Base-by-base conservation (phyloP, 2,329 filamentous ascomycete genomes). In the Daldinia sp. region DNA sequence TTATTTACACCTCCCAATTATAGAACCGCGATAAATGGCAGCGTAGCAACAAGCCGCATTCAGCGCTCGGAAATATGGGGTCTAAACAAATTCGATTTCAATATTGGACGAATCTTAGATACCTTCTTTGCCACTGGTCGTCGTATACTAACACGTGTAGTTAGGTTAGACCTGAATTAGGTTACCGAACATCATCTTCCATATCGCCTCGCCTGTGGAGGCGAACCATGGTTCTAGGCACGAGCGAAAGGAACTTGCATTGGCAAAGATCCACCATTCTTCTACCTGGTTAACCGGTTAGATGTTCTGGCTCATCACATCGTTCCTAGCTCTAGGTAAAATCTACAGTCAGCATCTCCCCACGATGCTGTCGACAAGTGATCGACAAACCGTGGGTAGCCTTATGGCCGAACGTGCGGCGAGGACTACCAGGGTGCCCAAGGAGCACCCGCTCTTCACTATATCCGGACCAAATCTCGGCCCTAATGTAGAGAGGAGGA, bases 1-100 rank as follows among this genome's bases (percentile, higher is more conserved):
- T 69, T 74, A 74, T 73, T 74, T 73, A 72, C 69, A 65, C 60
- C 71, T 72, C 67, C 74, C 74, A 76, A 76, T 75, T 63, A 72
- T 67, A 75, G 69, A 62, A 62, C 65, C 61, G 53, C 48, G 46
- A 70, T 72, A 74, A 67, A 74, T 73, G 67, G 73, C 73, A 73
- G 70, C 63, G 73, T 69, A 62, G 56, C 54, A 70, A 48, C 58
- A 69, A 64, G 64, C 68, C 63, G 65, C 64, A 67, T 48, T 50
- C 37, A 67, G 53, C 41, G 41, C 37, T 60, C 42, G 58, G 59
- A 65, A 64, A 60, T 66, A 70, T 65, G 63, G 63, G 71, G 61
- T 37, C 58, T 56, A 5, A 63, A 46, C 58, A 65, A 63, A 42
- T 7, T 60, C n/a, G 55, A 57, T 46, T 13, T 54, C 42, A 46